Conservation (phyloP, 2,329 filamentous ascomycete species). For the Rhynchosporium graminicola region DNA sequence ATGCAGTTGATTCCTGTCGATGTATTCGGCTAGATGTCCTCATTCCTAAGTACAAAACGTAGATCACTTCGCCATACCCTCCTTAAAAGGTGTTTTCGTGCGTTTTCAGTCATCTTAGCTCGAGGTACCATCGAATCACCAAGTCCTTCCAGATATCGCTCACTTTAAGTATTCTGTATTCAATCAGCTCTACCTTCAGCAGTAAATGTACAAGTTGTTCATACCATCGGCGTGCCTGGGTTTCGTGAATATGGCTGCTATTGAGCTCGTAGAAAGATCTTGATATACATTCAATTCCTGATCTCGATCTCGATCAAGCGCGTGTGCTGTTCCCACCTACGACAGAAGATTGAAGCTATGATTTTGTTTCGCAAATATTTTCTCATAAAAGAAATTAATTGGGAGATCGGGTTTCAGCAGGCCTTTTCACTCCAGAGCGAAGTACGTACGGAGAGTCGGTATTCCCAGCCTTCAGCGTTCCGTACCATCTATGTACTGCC, state of each 20-base stretch:
- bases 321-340: conserved; percentile 33
- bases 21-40: too few relatives aligned
- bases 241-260: conserved; percentile 33
- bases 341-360: conserved; percentile 37
- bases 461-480: conserved; percentile 43
- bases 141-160: conserved; percentile 18
- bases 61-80: neutral
- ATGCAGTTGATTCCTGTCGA: too few relatives aligned
- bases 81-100: neutral
- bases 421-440: conserved; percentile 46
- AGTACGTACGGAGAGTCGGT: conserved; percentile 45
- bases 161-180: neutral
- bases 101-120: neutral
- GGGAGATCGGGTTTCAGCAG: conserved; percentile 34
- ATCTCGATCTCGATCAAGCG: conserved; percentile 30
- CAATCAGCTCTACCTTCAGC: conserved; percentile 9
- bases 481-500: conserved; percentile 36
- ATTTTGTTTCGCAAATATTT: conserved; percentile 37
- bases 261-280: conserved; percentile 43
- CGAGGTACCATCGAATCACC: neutral
- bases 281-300: conserved; percentile 41
- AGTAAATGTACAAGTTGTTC: neutral
- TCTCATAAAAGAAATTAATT: conserved; percentile 42
- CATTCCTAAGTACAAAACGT: neutral
- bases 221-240: conserved; percentile 21